Conservation (phyloP, 2,329 filamentous ascomycete genomes). For the Cladosporium halotolerans region DNA sequence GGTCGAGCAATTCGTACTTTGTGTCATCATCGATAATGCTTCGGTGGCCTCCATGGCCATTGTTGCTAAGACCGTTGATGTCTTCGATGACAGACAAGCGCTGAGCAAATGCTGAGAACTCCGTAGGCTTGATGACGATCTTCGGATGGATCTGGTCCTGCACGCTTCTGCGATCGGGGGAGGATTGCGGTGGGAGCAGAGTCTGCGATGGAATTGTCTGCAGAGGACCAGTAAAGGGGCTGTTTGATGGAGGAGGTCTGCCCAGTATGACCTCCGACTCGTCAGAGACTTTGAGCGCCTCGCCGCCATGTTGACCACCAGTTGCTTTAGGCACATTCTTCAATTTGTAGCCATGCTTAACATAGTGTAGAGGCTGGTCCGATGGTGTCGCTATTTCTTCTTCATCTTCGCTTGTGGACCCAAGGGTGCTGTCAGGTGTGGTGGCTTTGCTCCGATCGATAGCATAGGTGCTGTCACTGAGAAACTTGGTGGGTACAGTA, state of each 20-base stretch:
- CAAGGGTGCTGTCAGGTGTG: slow-evolving; percentile 20
- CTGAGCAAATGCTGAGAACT: slow-evolving; percentile 10
- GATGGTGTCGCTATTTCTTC: slow-evolving; percentile 22
- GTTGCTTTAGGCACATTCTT: slow-evolving; percentile 4
- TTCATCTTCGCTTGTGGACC: slow-evolving; percentile 18
- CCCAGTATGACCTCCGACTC: slow-evolving; percentile 10
- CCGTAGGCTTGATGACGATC: slow-evolving; percentile 10
- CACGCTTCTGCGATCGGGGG: not conserved
- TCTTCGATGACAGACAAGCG: slow-evolving; percentile 13
- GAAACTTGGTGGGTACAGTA: slow-evolving; percentile 7
- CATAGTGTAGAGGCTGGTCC: slow-evolving; percentile 7
- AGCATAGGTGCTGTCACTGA: not conserved
- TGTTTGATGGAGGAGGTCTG: slow-evolving; percentile 20
- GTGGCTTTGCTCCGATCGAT: slow-evolving; percentile 18
- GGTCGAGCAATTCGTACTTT: slow-evolving; percentile 13
- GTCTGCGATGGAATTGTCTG: slow-evolving; percentile 24
- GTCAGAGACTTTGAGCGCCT: slow-evolving; percentile 13
- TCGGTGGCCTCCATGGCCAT: not conserved
- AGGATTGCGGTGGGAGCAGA: slow-evolving; percentile 11
- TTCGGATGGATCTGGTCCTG: not conserved
- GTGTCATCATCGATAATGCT: slow-evolving; percentile 8
- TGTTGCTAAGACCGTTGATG: slow-evolving; percentile 3
- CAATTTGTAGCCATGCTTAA: slow-evolving; percentile 11
- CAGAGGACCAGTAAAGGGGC: slow-evolving; percentile 21
- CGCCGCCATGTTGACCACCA: slow-evolving; percentile 8